Conservation (phyloP, 164 flowering plant genomes). For the Liquidambar formosana region DNA sequence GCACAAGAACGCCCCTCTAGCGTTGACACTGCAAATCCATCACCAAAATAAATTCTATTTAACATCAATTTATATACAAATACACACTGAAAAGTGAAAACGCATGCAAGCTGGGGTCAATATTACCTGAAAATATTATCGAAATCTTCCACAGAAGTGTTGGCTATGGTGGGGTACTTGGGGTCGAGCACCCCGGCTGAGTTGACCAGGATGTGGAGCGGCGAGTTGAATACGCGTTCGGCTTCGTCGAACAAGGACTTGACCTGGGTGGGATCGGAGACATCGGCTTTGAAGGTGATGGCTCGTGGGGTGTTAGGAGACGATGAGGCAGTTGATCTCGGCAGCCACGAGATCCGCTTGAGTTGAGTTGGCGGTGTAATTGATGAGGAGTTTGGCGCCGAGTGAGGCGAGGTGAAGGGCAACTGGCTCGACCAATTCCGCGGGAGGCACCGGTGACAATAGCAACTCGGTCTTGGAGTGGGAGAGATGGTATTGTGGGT, state of each 20-base stretch:
- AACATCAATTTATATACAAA: too few relatives aligned
- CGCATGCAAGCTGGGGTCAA: too few relatives aligned
- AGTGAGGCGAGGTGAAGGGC: conserved; percentile 48
- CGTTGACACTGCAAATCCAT: conserved; percentile 39
- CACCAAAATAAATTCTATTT: too few relatives aligned
- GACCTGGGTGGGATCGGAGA: conserved; percentile 49
- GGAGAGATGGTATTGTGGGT: conserved; percentile 11
- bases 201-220: conserved; percentile 49
- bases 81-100: too few relatives aligned
- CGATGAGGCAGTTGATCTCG: conserved; percentile 26
- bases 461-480: conserved; percentile 46
- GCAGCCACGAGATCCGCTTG: conserved; percentile 27
- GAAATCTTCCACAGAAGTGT: conserved; percentile 40
- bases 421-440: conserved; percentile 51
- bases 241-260: conserved; percentile 51
- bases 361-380: conserved; percentile 36
- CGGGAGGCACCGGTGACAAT: conserved; percentile 65
- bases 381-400: conserved; percentile 57
- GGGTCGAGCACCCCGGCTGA: conserved; percentile 48
- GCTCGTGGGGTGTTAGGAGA: conserved; percentile 30
- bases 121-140: conserved; percentile 38
- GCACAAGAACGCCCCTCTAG: conserved; percentile 54
- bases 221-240: conserved; percentile 31
- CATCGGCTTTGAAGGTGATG: conserved; percentile 39
- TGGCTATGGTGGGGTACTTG: conserved; percentile 37